Percentiles rank a stretch among this genome's conserved stretches.
Conservation (phyloP, 371 early-diverging fungal genomes). For the Dinochytrium kinnereticum region DNA sequence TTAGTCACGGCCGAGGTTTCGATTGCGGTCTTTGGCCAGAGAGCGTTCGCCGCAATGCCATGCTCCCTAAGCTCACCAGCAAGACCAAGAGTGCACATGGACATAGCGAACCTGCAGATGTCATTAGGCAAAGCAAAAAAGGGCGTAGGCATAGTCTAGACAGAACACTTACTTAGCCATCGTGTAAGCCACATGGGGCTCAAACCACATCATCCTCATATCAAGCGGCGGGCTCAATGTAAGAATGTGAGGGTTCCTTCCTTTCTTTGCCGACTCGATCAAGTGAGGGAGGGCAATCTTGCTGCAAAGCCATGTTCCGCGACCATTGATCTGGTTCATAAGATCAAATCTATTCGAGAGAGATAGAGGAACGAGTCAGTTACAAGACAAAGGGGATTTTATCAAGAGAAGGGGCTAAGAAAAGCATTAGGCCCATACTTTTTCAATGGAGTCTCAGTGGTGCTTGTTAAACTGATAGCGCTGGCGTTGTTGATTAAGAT, state of each 20-base stretch:
- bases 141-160: background rate
- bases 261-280: conserved; percentile 56
- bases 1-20: conserved; percentile 72
- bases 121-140: no score
- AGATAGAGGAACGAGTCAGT: no score
- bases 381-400: no score
- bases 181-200: conserved; percentile 71
- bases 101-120: conserved; percentile 63
- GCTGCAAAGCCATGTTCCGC: conserved; percentile 81
- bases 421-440: no score
- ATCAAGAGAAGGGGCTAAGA: no score
- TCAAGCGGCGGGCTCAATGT: conserved; percentile 75
- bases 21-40: conserved; percentile 82
- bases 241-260: conserved; percentile 73
- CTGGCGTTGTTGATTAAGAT: conserved; percentile 79
- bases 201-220: conserved; percentile 73
- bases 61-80: conserved; percentile 68
- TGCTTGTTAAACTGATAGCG: conserved; percentile 74
- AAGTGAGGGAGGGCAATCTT: conserved; percentile 74
- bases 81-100: conserved; percentile 73
- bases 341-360: no score
- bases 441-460: conserved; percentile 66
- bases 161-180: conserved; percentile 69
- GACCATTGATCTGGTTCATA: conserved; percentile 80
- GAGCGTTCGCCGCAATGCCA: conserved; percentile 78